phyloP scores from a whole-genome alignment of 2,329 filamentous ascomycete genomes.

The Botrytis medusae region DNA sequence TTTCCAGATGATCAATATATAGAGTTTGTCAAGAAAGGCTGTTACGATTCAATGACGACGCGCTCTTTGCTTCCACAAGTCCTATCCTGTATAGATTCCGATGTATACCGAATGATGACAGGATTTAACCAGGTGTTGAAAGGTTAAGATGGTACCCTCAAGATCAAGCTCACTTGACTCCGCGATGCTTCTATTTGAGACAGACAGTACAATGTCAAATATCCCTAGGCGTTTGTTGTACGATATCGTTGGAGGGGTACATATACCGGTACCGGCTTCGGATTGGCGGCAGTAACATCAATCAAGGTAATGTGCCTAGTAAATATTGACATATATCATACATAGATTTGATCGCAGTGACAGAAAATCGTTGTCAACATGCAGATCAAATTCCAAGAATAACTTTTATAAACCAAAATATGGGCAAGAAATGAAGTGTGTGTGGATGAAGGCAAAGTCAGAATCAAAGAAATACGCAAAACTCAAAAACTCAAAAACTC shows the following conservation, averaged over 20 bases:
- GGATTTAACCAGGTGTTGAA: not conserved
- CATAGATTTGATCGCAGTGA: not conserved
- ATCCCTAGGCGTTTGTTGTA: constrained; percentile 11
- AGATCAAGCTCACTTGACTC: constrained; percentile 8
- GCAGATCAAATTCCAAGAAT: not conserved
- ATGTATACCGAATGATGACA: not conserved
- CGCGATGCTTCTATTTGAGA: constrained; percentile 12
- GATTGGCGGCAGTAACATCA: constrained; percentile 16
- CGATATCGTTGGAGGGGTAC: constrained; percentile 18
- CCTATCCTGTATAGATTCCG: not conserved
- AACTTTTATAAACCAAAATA: not conserved
- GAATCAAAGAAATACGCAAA: not conserved
- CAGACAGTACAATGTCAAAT: not conserved
- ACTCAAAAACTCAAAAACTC: not conserved
- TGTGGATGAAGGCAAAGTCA: not conserved
- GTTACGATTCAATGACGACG: constrained; percentile 4
- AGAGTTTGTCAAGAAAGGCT: not conserved
- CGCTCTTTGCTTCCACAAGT: not conserved
- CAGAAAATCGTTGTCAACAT: not conserved
- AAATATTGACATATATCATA: constrained; percentile 4
- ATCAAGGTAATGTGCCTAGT: constrained; percentile 4
- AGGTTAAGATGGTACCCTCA: not conserved
- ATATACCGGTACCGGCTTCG: constrained; percentile 11
- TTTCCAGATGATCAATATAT: constrained; percentile 1
- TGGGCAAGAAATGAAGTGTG: constrained; percentile 7